phyloP scores from a whole-genome alignment of 164 flowering plant genomes.

The Tinospora cordifolia region DNA sequence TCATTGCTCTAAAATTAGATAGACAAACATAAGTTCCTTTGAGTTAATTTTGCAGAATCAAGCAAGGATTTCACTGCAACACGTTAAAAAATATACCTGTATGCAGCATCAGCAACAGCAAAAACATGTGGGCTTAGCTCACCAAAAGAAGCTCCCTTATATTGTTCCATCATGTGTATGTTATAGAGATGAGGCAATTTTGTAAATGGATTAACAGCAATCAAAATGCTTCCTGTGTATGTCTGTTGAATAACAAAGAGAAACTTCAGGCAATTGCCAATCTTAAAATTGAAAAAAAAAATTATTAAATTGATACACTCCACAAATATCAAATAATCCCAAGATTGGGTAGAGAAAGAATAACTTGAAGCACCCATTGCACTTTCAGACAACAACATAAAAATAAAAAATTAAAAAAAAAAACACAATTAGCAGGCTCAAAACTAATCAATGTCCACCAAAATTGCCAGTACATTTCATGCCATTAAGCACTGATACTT shows the following conservation, averaged over 20 bases:
- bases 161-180: conserved; percentile 95
- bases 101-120: conserved; percentile 98
- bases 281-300: not conserved
- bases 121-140: conserved; percentile 97
- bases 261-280: not conserved
- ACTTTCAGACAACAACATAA: not conserved
- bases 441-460: not conserved
- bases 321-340: not conserved
- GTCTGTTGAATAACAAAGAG: conserved; percentile 40
- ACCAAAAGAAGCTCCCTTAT: conserved; percentile 90
- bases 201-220: conserved; percentile 96
- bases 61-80: conserved; percentile 1
- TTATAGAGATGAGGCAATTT: conserved; percentile 95
- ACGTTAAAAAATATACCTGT: conserved; percentile 45
- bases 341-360: not conserved
- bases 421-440: not conserved
- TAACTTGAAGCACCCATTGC: not conserved
- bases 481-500: not conserved
- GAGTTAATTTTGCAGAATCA: not conserved
- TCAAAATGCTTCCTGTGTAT: conserved; percentile 97
- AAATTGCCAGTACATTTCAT: not conserved
- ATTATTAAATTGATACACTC: not conserved
- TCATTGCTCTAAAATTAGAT: conserved; percentile 70
- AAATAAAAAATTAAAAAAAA: no score
- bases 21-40: conserved; percentile 19